Percentiles rank a stretch among this genome's conserved stretches.
phyloP scores from a whole-genome alignment of 2,329 filamentous ascomycete genomes.

The Fusarium pseudograminearum region DNA sequence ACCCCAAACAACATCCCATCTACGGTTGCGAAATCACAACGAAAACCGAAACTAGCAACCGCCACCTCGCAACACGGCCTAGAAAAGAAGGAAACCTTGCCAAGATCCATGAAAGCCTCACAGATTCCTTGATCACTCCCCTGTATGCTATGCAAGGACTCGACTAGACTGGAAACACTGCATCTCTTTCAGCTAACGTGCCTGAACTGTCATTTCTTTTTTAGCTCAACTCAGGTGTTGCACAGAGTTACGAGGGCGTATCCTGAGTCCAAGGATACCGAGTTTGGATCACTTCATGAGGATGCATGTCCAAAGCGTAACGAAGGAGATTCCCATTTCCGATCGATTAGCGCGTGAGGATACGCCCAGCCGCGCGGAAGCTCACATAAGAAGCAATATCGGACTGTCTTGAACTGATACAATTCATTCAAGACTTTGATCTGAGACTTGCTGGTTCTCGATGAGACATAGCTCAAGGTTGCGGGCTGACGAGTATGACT shows the following conservation, averaged over 20 bases:
- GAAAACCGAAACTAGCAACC: conserved; percentile 28
- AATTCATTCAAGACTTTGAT: neutral
- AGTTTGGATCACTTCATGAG: neutral
- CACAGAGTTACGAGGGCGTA: conserved; percentile 33
- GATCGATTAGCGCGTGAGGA: neutral
- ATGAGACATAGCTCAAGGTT: neutral
- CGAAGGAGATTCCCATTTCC: neutral
- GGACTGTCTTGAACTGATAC: neutral
- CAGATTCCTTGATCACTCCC: conserved; percentile 25
- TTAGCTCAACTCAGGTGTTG: conserved; percentile 30
- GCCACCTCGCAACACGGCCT: conserved; percentile 43
- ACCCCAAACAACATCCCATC: conserved; percentile 5
- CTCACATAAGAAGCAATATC: neutral
- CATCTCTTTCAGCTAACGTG: conserved; percentile 32
- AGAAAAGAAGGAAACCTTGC: conserved; percentile 7
- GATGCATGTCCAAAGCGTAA: neutral
- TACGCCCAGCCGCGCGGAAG: conserved; percentile 2
- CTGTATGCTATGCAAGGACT: conserved; percentile 29
- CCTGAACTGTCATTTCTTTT: conserved; percentile 30
- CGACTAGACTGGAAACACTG: conserved; percentile 36
- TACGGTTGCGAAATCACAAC: conserved; percentile 9
- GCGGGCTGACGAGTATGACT: neutral
- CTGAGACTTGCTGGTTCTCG: no score
- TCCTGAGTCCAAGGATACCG: conserved; percentile 4
- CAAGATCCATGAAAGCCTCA: conserved; percentile 20